These are phyloP conservation scores for Eucalyptus guilfoylei DNA, from an alignment of 345 rosid genomes.

Conservation along the genomic window DNA sequence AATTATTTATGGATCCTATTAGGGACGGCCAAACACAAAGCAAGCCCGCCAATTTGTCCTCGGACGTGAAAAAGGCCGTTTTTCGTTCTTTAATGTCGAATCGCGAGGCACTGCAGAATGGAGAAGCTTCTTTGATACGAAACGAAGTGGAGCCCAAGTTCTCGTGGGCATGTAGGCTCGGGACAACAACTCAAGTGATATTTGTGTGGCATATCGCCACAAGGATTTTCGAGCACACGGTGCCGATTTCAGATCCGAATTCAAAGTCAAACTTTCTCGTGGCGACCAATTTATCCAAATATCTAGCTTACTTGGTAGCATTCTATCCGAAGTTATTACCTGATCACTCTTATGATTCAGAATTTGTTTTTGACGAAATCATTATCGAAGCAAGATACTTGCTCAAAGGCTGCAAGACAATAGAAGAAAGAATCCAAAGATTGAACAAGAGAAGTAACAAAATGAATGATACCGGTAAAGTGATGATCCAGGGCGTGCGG, in stretches of 20 bases:
- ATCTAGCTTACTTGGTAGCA: neutral
- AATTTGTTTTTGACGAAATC: neutral
- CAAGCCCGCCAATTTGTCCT: no score
- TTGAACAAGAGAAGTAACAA: fast-evolving
- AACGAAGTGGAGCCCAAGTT: neutral
- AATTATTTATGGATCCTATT: no score
- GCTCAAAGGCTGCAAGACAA: neutral
- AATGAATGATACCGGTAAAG: no score
- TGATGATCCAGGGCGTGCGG: neutral
- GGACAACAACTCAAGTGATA: neutral
- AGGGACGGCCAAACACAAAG: no score
- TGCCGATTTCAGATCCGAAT: no score
- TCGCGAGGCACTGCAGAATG: no score
- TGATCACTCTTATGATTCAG: neutral
- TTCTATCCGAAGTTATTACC: neutral
- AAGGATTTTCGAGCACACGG: neutral
- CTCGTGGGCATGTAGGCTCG: neutral
- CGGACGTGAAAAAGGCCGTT: neutral
- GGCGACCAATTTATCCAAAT: neutral
- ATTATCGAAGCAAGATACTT: neutral
- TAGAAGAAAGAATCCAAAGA: neutral
- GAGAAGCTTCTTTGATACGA: no score
- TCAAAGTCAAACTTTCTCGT: neutral
- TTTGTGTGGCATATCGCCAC: neutral
- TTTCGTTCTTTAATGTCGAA: neutral